Evolutionary conservation across 2,329 filamentous ascomycete species (phyloP).

Genomic region (Colletotrichum orbiculare): DNA sequence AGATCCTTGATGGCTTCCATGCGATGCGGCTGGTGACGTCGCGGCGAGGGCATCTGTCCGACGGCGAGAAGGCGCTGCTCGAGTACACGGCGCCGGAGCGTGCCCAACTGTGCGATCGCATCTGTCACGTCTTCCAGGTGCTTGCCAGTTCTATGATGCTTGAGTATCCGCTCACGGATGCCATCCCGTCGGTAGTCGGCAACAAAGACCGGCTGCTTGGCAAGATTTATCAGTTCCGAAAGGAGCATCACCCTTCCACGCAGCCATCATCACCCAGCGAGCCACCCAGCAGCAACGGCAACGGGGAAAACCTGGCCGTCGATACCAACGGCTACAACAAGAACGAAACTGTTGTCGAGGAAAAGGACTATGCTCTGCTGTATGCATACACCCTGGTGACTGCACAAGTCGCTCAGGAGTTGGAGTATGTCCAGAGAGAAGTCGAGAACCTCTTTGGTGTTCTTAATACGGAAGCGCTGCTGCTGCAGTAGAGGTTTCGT

Average conservation of each 20-base stretch:
- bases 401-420: constrained; percentile 73
- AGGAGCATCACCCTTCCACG: constrained; percentile 64
- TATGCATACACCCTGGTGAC: constrained; percentile 88
- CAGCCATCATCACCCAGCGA: constrained; percentile 40
- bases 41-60: constrained; percentile 79
- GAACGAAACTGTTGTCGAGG: constrained; percentile 61
- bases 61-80: constrained; percentile 84
- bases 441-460: constrained; percentile 73
- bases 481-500: constrained; percentile 58
- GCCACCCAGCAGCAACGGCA: constrained; percentile 37
- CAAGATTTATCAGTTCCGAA: constrained; percentile 88
- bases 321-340: constrained; percentile 34
- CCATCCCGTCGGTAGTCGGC: constrained; percentile 83
- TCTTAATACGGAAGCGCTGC: constrained; percentile 67
- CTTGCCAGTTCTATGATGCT: constrained; percentile 94
- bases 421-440: constrained; percentile 69
- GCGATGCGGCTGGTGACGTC: constrained; percentile 94
- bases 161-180: constrained; percentile 92
- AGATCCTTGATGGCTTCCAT: constrained; percentile 92
- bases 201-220: constrained; percentile 85
- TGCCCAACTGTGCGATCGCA: constrained; percentile 83
- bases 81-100: constrained; percentile 84
- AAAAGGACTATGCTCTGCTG: constrained; percentile 88
- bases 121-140: constrained; percentile 88
- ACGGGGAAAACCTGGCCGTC: constrained; percentile 9